Evolutionary conservation across 1,284 basidiomycete genomes (phyloP).

Genomic region (Apiotrichum brassicae): DNA sequence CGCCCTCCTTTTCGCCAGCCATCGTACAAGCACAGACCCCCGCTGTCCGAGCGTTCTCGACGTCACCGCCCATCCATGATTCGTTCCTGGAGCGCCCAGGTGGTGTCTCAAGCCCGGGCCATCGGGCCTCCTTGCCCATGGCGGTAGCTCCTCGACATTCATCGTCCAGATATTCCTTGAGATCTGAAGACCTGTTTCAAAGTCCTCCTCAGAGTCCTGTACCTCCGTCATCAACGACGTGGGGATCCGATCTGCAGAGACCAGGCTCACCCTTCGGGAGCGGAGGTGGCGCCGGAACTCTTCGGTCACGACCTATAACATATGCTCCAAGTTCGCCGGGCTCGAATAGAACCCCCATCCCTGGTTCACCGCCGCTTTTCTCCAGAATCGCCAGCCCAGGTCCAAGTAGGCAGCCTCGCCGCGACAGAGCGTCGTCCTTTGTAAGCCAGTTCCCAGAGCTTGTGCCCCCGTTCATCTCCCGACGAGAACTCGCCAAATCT

Average conservation of each 20-base stretch:
- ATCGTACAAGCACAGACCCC: conserved; percentile 18
- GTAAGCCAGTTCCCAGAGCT: conserved; percentile 11
- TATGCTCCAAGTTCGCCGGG: too few species aligned
- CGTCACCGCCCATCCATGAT: background rate
- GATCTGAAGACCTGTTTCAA: background rate
- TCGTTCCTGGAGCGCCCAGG: background rate
- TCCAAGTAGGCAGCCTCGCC: background rate
- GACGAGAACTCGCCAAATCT: conserved; percentile 8
- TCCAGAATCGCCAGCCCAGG: background rate
- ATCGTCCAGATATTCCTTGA: background rate
- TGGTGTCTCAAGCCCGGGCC: background rate
- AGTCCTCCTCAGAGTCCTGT: background rate
- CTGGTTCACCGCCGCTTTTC: background rate
- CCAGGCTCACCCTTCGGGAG: conserved; percentile 1
- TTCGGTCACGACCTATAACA: too few species aligned
- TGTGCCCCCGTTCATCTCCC: conserved; percentile 11
- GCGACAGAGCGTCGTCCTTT: conserved; percentile 1
- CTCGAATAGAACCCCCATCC: too few species aligned
- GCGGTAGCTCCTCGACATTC: background rate
- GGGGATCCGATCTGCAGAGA: background rate
- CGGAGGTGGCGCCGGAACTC: too few species aligned
- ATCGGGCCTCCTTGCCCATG: background rate
- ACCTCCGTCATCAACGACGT: background rate
- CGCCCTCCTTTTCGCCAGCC: conserved; percentile 38
- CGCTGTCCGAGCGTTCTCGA: background rate